Conservation (phyloP, 2,329 filamentous ascomycete species). For the Incumbomyces lentus region DNA sequence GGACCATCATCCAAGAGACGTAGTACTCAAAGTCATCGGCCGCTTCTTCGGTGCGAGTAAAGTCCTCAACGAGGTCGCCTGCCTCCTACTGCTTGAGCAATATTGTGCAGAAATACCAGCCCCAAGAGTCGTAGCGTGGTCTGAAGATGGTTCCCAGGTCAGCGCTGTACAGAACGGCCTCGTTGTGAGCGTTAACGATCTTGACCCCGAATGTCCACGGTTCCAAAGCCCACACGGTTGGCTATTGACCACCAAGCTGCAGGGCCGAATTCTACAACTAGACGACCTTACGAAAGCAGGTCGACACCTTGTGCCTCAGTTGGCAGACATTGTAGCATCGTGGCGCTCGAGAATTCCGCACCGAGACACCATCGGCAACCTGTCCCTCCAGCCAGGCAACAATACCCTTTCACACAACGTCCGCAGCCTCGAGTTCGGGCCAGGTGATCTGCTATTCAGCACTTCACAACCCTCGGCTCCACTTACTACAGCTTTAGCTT, state of each 20-base stretch:
- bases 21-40: slow-evolving; percentile 15
- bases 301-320: slow-evolving; percentile 8
- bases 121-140: slow-evolving; percentile 15
- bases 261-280: slow-evolving; percentile 14
- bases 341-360: slow-evolving; percentile 13
- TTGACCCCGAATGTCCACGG: neutral
- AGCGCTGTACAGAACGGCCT: slow-evolving; percentile 4
- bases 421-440: slow-evolving; percentile 3
- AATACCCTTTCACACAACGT: slow-evolving; percentile 2
- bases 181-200: neutral
- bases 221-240: slow-evolving; percentile 5
- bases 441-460: slow-evolving; percentile 1
- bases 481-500: neutral
- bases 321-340: slow-evolving; percentile 6
- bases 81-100: slow-evolving; percentile 12
- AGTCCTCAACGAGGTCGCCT: slow-evolving; percentile 16
- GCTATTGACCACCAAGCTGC: slow-evolving; percentile 3
- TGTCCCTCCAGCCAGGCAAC: slow-evolving; percentile 10
- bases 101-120: slow-evolving; percentile 15
- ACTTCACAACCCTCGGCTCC: neutral
- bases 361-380: slow-evolving; percentile 11
- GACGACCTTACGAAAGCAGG: slow-evolving; percentile 8
- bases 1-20: slow-evolving; percentile 3
- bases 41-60: slow-evolving; percentile 11
- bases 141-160: slow-evolving; percentile 14